Base-by-base conservation (phyloP, 1,284 basidiomycete species). In the Fomitiporia mediterranea region DNA sequence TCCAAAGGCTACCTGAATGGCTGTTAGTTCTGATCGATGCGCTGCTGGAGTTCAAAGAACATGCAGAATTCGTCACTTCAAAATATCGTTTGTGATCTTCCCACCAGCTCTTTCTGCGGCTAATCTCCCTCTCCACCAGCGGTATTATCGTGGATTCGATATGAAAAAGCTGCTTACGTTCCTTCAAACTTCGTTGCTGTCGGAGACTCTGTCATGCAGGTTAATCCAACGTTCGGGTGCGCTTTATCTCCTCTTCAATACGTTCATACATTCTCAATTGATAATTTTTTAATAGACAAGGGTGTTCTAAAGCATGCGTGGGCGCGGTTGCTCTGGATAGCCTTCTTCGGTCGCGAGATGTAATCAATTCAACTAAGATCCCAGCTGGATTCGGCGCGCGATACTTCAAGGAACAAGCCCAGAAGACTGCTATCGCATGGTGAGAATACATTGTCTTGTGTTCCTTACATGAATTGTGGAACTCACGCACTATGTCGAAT, bases 171-270 rank as follows among this genome's bases (percentile, higher is more conserved):
- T 17, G 32, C 58, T 8, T 54, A 57, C n/a, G 7, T 60, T 8
- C 60, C 60, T 9, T 51, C 30, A n/a, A 61, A 61, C 32, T 61
- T 60, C 39, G 52, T 61, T 17, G 55, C 60, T 19, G 37, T 61
- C 28, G 60, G 60, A 19, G 60, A 61, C 44, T 50, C 60, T 8
- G 58, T 48, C 17, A 60, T 61, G 60, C 58, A 56, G 15, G 54
- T 60, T 8, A 61, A 61, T 42, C 60, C 60, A 15, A 50, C 52
- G 1, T 57, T 56, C 21, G 60, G 54, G 60, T 61, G 35, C 17
- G 60, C 48, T 1, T 40, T 42, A 15, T 9, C 15, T 6, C 19
- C 28, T 9, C 21, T 19, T 25, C n/a, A 39, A 13, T 21, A 3
- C 8, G 1, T 48, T 6, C 8, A 2, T 19, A 17, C 9, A 32